Base-by-base conservation (phyloP, 441 rosid genomes). In the Capsella rubella region DNA sequence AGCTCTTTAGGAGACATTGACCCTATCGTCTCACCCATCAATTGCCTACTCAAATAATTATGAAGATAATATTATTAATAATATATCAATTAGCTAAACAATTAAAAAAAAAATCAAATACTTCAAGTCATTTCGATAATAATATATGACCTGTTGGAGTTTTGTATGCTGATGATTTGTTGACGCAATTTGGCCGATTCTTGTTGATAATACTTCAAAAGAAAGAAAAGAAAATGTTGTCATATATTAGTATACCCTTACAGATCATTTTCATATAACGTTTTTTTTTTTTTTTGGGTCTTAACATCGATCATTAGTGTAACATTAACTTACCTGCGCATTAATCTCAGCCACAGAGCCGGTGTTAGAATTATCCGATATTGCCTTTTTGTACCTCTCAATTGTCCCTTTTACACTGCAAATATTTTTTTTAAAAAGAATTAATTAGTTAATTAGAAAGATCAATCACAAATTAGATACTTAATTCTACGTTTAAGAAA, bases 341-440 rank as follows among this genome's bases (percentile, higher is more conserved):
- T 94, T 89, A 42, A 76, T 82, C 80, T 94, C 97, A 68, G 94
- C 77, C 72, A 87, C 89, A 18, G 97, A 87, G 10, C 90, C 94
- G 37, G 86, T 79, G 67, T 80, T 84, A 39, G 94, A 74, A 54
- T 88, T 74, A 82, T 92, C 97, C 18, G 94, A 53, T 29, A 66
- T 73, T 9, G 96, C 86, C 80, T 92, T 94, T 82, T 92, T 94
- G 82, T 94, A 94, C 90, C 90, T 89, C 60, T 92, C 99, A 58
- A 94, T 94, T 47, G 99, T 94, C 45, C 86, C 81, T 81, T 84
- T 90, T 8, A 90, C 90, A 78, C 94, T 90, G 84, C 82, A 79
- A 16, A 16, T 16, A 16, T 16, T 16, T 16, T 16, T 16, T 16
- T 16, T 16, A 0, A 16, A 16, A 16, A 16, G 18, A 16, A 42